Conservation (phyloP, 2,329 filamentous ascomycete species). For the Fusarium sp. region DNA sequence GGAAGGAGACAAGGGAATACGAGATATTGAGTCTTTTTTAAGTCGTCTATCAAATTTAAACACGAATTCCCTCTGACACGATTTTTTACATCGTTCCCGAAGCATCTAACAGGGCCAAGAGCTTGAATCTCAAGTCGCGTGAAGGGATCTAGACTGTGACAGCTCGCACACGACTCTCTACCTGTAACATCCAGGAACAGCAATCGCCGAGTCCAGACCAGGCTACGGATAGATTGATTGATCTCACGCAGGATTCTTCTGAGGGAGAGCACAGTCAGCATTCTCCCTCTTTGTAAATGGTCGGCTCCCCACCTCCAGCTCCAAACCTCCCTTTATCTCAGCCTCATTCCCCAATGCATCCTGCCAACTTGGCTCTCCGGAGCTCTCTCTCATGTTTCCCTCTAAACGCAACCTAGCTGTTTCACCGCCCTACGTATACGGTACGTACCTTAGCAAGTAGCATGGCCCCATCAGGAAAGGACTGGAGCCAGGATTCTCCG, state of each 20-base stretch:
- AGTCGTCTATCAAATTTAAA: not conserved
- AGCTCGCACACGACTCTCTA: conserved; percentile 8
- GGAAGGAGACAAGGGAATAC: not conserved
- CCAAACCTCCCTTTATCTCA: not conserved
- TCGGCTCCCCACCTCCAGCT: not conserved
- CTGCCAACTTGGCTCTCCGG: not conserved
- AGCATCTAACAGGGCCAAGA: not conserved
- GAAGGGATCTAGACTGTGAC: conserved; percentile 4
- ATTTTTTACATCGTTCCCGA: not conserved
- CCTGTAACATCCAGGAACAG: conserved; percentile 1
- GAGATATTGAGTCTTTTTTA: not conserved
- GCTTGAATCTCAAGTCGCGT: conserved; percentile 2
- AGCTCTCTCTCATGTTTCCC: not conserved
- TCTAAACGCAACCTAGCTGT: not conserved
- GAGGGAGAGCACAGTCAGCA: not conserved
- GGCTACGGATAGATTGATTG: not conserved
- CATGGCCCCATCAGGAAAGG: conserved; percentile 12
- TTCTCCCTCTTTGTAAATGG: not conserved
- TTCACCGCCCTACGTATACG: conserved; percentile 19
- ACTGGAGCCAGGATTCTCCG: conserved; percentile 29
- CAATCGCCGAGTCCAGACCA: not conserved
- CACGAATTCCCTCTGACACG: not conserved
- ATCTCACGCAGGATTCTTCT: not conserved
- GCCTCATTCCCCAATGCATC: not conserved
- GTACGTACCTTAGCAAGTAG: not conserved